These are phyloP conservation scores for Geum urbanum DNA, from an alignment of 306 rosid genomes.

Conservation along the genomic window DNA sequence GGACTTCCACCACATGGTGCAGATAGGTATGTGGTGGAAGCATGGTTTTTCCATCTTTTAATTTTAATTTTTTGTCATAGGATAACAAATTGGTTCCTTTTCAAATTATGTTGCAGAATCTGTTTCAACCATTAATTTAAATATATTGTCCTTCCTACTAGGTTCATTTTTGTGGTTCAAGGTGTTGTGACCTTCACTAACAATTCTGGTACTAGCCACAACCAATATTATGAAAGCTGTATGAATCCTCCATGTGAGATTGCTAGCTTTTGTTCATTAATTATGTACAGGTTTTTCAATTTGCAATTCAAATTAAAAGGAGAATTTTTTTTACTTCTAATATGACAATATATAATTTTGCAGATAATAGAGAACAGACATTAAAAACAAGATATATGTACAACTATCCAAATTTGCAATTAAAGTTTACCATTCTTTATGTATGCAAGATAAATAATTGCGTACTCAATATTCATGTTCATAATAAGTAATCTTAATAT, in stretches of 20 bases:
- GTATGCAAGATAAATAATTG: too few species aligned
- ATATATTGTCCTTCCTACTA: conserved; percentile 33
- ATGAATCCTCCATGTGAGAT: conserved; percentile 19
- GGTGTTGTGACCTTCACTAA: conserved; percentile 54
- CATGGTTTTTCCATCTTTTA: background rate
- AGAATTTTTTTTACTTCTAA: too few species aligned
- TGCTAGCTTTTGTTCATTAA: conserved; percentile 2
- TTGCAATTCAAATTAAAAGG: too few species aligned
- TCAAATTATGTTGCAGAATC: conserved; percentile 13
- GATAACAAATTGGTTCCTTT: background rate
- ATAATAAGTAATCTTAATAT: too few species aligned
- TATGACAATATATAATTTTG: too few species aligned
- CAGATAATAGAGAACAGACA: too few species aligned
- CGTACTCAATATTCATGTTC: too few species aligned
- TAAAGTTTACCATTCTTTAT: too few species aligned
- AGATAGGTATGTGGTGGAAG: conserved; percentile 61
- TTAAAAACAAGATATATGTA: too few species aligned
- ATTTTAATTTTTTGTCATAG: background rate
- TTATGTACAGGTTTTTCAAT: too few species aligned
- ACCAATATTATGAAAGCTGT: conserved; percentile 44
- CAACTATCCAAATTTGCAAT: too few species aligned
- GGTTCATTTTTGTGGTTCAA: conserved; percentile 83
- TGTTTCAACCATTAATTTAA: conserved; percentile 7
- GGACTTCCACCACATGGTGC: conserved; percentile 52
- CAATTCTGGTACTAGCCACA: conserved; percentile 35